Evolutionary conservation across 2,329 filamentous ascomycete species (phyloP).

Genomic region (Paecilomyces sp.): DNA sequence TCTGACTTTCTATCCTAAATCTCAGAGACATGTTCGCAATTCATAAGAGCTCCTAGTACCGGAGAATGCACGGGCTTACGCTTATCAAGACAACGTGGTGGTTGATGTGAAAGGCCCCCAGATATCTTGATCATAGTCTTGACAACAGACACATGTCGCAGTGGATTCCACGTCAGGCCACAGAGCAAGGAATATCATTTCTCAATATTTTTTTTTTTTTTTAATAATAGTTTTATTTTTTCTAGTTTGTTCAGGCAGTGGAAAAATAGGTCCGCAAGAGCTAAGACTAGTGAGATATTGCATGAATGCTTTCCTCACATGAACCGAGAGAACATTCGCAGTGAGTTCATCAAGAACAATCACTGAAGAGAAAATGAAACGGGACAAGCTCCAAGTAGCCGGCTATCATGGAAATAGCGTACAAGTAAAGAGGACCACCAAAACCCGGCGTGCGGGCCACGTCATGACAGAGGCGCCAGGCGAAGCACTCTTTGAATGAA

Average conservation of each 20-base stretch:
- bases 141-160: too few relatives aligned
- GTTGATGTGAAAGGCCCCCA: too few relatives aligned
- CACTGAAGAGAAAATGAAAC: background rate
- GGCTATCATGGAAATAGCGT: background rate
- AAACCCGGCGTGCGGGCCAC: background rate
- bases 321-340: background rate
- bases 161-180: constrained; percentile 1
- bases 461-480: too few relatives aligned
- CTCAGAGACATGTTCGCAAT: too few relatives aligned
- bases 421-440: background rate
- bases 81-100: too few relatives aligned
- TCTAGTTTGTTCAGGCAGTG: background rate
- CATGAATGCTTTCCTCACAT: background rate
- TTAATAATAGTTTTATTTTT: background rate
- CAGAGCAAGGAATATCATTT: background rate
- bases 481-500: constrained; percentile 5
- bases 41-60: too few relatives aligned
- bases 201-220: background rate
- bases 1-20: too few relatives aligned
- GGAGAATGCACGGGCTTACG: too few relatives aligned
- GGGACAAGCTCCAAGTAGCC: background rate
- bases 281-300: background rate
- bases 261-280: background rate
- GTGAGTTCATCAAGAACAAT: background rate
- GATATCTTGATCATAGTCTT: too few relatives aligned